phyloP scores from a whole-genome alignment of 768 basidiomycete species.

The Hemileccinum impolitum region DNA sequence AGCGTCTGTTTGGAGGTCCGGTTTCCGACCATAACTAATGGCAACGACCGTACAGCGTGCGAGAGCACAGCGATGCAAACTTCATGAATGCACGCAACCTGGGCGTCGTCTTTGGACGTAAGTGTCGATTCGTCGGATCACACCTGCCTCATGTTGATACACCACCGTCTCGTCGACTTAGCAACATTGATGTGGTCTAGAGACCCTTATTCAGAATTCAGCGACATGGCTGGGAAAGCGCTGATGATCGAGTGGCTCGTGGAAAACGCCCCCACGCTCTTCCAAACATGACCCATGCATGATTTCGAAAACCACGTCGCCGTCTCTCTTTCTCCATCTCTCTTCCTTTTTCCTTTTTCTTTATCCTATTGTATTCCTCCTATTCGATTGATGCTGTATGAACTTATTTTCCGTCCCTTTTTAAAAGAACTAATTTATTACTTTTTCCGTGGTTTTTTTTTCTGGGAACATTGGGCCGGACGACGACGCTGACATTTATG shows the following conservation, averaged over 20 bases:
- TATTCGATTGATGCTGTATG: slow-evolving; percentile 15
- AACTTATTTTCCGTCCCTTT: not conserved
- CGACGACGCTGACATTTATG: not conserved
- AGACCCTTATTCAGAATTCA: slow-evolving; percentile 85
- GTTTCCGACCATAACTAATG: not conserved
- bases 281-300: slow-evolving; percentile 22
- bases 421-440: slow-evolving; percentile 21
- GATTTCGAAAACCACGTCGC: too few relatives aligned
- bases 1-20: slow-evolving; percentile 16
- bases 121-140: slow-evolving; percentile 30
- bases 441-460: slow-evolving; percentile 4
- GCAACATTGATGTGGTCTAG: slow-evolving; percentile 92
- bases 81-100: slow-evolving; percentile 94
- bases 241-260: slow-evolving; percentile 92
- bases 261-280: slow-evolving; percentile 72
- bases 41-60: slow-evolving; percentile 42
- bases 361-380: slow-evolving; percentile 29
- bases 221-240: slow-evolving; percentile 97
- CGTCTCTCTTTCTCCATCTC: too few relatives aligned
- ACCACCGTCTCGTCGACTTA: slow-evolving; percentile 30
- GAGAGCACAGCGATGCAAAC: slow-evolving; percentile 66
- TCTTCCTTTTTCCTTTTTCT: slow-evolving; percentile 1
- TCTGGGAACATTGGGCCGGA: slow-evolving; percentile 6
- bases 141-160: not conserved
- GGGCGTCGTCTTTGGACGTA: slow-evolving; percentile 98